phyloP scores from a whole-genome alignment of 768 basidiomycete species.

The Leccinum boreale region DNA sequence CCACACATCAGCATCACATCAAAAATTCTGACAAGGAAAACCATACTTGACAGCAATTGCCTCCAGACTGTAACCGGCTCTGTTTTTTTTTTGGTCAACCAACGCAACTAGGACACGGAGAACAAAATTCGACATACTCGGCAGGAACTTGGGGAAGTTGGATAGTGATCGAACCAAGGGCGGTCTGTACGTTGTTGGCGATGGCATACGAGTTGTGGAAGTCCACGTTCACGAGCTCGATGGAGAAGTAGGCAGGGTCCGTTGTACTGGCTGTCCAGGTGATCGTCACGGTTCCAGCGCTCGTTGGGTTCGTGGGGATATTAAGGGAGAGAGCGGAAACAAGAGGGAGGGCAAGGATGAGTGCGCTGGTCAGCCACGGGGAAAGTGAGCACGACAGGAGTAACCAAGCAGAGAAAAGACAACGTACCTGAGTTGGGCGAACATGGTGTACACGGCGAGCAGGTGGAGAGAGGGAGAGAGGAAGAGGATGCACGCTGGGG shows the following conservation, averaged over 20 bases:
- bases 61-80: conserved; percentile 46
- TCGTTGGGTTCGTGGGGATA: conserved; percentile 32
- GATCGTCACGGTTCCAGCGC: conserved; percentile 37
- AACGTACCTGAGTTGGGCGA: conserved; percentile 46
- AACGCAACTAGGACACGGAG: not conserved
- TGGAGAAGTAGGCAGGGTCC: conserved; percentile 43
- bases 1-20: not conserved
- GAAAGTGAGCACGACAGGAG: not conserved
- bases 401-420: fast-evolving
- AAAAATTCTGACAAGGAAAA: not conserved
- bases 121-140: conserved; percentile 32
- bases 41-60: conserved; percentile 42
- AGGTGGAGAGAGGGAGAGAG: not conserved
- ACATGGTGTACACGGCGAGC: conserved; percentile 38
- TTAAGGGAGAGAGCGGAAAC: conserved; percentile 44
- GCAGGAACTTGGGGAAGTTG: conserved; percentile 44
- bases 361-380: conserved; percentile 28
- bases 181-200: conserved; percentile 49
- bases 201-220: conserved; percentile 58
- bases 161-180: conserved; percentile 34
- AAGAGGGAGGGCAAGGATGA: conserved; percentile 45
- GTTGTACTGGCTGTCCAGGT: conserved; percentile 41
- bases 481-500: conserved; percentile 12
- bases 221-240: conserved; percentile 44
- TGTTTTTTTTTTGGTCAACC: conserved; percentile 19